These are phyloP conservation scores for Agaricus subrufescens DNA, from an alignment of 768 basidiomycete species.

Conservation along the genomic window DNA sequence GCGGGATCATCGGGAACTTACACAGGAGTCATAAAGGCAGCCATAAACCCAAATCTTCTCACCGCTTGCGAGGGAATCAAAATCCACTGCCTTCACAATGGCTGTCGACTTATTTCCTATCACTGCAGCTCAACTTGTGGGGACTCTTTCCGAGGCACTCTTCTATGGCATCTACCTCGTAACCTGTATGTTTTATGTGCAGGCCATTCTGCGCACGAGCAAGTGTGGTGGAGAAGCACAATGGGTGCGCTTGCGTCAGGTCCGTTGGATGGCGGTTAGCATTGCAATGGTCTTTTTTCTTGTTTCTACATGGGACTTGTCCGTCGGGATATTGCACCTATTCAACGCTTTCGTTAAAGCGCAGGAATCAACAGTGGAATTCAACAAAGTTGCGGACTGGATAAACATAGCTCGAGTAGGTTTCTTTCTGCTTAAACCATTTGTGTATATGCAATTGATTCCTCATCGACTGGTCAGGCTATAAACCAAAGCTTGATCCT, in stretches of 20 bases:
- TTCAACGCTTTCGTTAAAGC: neutral
- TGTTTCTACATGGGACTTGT: neutral
- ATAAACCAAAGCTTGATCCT: neutral
- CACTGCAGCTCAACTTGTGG: conserved; percentile 5
- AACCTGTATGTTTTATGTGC: neutral
- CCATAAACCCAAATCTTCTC: no score
- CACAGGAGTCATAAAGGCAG: no score
- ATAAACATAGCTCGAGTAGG: conserved; percentile 4
- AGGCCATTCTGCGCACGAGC: neutral
- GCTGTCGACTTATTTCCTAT: neutral
- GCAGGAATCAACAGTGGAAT: neutral
- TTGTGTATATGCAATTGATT: neutral
- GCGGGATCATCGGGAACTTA: no score
- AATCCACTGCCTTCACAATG: neutral
- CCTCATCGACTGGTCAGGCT: neutral
- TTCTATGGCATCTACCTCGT: conserved; percentile 7
- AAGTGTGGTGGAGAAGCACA: neutral
- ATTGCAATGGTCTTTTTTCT: neutral
- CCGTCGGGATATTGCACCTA: conserved; percentile 1
- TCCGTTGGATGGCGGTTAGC: neutral
- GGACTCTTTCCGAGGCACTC: conserved; percentile 6
- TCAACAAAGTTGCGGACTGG: neutral
- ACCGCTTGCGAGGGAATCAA: no score
- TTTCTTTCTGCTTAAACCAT: neutral
- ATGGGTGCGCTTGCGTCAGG: neutral